phyloP scores from a whole-genome alignment of 164 flowering plant species.

The Nymphaea colorata region DNA sequence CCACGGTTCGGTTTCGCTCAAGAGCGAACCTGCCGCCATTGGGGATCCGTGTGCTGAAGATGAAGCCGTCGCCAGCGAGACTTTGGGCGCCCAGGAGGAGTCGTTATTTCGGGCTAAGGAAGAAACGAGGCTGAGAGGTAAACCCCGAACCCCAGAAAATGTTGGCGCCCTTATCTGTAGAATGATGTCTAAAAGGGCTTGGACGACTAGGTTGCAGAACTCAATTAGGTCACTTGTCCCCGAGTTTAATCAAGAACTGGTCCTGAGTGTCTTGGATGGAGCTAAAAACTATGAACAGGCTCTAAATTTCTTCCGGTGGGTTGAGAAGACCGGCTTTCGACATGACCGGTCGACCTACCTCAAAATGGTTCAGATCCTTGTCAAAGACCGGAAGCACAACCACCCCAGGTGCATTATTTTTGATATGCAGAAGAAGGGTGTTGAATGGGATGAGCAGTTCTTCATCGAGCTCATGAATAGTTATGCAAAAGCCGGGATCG shows the following conservation, averaged over 20 bases:
- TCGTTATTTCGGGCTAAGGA: neutral
- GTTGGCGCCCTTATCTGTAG: conserved; percentile 52
- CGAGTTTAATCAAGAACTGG: conserved; percentile 51
- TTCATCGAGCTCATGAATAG: conserved; percentile 62
- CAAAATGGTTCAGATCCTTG: conserved; percentile 68
- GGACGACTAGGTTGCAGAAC: conserved; percentile 89
- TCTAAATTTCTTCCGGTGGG: conserved; percentile 85
- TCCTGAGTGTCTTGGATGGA: conserved; percentile 56
- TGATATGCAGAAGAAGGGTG: conserved; percentile 82
- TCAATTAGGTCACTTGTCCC: conserved; percentile 67
- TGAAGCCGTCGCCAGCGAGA: neutral
- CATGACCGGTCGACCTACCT: conserved; percentile 39
- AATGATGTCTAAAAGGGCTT: conserved; percentile 75
- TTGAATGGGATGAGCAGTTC: conserved; percentile 76
- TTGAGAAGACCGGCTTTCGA: conserved; percentile 56
- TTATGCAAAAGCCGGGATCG: conserved; percentile 82
- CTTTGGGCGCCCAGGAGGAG: neutral
- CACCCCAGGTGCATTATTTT: conserved; percentile 84
- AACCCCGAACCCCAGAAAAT: conserved; percentile 40
- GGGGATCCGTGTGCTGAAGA: neutral
- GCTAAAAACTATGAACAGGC: conserved; percentile 65
- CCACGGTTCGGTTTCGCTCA: too few relatives aligned
- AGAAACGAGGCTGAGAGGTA: conserved; percentile 21
- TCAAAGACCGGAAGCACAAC: conserved; percentile 53
- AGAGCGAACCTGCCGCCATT: neutral